A percentile compares a stretch with the other conserved stretches of the same genome.
Evolutionary conservation across 495 filamentous ascomycete genomes (phyloP).

Genomic region (Hypoxylon intermedium): DNA sequence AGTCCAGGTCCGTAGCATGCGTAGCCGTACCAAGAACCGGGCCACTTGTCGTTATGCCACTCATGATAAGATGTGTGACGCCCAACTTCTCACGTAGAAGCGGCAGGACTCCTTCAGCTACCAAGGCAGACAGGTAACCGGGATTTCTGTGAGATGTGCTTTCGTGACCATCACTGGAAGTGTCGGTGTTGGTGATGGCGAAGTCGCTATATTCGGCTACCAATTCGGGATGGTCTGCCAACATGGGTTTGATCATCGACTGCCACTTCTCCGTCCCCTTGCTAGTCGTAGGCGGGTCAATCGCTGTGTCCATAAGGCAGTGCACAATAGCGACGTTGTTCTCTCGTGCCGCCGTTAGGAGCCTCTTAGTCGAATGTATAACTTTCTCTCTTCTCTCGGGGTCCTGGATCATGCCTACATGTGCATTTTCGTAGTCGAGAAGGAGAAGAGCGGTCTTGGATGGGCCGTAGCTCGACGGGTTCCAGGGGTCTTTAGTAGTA

Average conservation of each 20-base stretch:
- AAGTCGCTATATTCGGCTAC: conserved; percentile 6
- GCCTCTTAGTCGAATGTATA: too few relatives aligned
- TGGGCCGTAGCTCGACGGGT: too few relatives aligned
- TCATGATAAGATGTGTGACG: neutral
- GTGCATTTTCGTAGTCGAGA: too few relatives aligned
- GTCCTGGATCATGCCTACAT: too few relatives aligned
- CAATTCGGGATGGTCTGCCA: conserved; percentile 3
- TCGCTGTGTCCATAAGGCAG: conserved; percentile 10
- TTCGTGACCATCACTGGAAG: neutral
- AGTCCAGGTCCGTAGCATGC: conserved; percentile 9
- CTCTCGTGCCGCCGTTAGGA: neutral
- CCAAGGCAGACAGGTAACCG: conserved; percentile 1
- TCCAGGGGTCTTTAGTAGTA: too few relatives aligned
- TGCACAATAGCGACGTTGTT: conserved; percentile 16
- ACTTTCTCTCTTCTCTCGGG: too few relatives aligned
- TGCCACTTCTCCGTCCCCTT: conserved; percentile 11
- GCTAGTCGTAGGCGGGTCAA: conserved; percentile 6
- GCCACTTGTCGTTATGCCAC: conserved; percentile 13
- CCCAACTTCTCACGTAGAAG: conserved; percentile 13
- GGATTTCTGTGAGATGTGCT: conserved; percentile 1
- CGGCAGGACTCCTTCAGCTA: conserved; percentile 1
- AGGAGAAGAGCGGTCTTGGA: too few relatives aligned
- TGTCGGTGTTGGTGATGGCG: neutral
- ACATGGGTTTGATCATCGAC: conserved; percentile 6
- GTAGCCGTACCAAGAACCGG: conserved; percentile 7